Evolutionary conservation across 139 green algal genomes (phyloP).

Genomic region (Micromonas commoda): DNA sequence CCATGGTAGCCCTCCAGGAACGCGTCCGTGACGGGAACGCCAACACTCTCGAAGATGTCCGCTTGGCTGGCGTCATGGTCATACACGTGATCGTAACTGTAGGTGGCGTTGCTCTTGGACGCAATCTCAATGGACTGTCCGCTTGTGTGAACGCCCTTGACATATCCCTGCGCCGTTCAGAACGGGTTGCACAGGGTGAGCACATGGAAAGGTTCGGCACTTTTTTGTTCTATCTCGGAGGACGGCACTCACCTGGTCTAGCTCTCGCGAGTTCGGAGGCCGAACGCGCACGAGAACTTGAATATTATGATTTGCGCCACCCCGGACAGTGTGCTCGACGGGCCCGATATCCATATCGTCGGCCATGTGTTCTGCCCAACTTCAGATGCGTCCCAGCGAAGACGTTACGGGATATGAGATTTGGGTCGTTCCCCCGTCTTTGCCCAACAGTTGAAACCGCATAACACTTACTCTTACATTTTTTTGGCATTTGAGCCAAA

Average conservation of each 20-base stretch:
- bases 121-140: neutral
- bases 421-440: no score
- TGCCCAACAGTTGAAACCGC: no score
- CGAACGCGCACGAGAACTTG: slow-evolving; percentile 23
- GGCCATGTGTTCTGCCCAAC: no score
- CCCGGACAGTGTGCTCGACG: no score
- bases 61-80: slow-evolving; percentile 16
- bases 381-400: no score
- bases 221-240: neutral
- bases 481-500: no score
- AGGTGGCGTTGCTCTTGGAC: neutral
- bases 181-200: no score
- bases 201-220: neutral
- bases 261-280: slow-evolving; percentile 13
- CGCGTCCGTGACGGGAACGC: slow-evolving; percentile 31
- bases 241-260: neutral
- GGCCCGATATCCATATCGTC: no score
- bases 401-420: no score
- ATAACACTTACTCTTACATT: no score
- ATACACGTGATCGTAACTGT: slow-evolving; percentile 12
- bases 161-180: slow-evolving; percentile 1
- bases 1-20: slow-evolving; percentile 44
- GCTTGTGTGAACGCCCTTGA: neutral
- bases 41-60: slow-evolving; percentile 35
- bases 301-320: no score